Evolutionary conservation across 345 rosid species (phyloP).

Genomic region (Eucalyptus grandis): DNA sequence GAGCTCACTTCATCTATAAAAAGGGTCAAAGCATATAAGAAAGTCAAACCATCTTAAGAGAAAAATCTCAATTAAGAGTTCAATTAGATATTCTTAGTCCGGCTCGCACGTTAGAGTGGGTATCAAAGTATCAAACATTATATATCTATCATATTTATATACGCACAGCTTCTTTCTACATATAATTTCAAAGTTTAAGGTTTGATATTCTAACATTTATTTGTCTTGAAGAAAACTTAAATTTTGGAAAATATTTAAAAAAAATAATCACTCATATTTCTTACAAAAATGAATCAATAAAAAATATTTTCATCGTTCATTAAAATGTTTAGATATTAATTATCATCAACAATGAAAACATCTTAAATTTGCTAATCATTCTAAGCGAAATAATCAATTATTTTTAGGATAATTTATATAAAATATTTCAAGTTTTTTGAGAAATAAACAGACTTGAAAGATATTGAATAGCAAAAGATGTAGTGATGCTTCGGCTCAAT

Average conservation of each 20-base stretch:
- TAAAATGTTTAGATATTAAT: not conserved
- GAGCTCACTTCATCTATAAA: not conserved
- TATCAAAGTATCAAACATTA: not conserved
- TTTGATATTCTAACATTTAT: not conserved
- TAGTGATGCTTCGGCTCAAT: not conserved
- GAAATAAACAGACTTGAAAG: not conserved
- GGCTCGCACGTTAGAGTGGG: not conserved
- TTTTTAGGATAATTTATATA: not conserved
- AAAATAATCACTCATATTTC: not conserved
- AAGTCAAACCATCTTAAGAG: not conserved
- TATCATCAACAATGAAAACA: rapidly evolving
- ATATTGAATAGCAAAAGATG: not conserved
- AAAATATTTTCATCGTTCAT: not conserved
- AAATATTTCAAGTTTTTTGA: not conserved
- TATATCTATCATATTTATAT: rapidly evolving
- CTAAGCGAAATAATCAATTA: not conserved
- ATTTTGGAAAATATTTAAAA: rapidly evolving
- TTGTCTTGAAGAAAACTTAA: not conserved
- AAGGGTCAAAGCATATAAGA: not conserved
- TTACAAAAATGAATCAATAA: not conserved
- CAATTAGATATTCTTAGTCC: not conserved
- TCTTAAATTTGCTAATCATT: not conserved
- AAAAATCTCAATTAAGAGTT: not conserved
- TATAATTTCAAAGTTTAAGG: not conserved
- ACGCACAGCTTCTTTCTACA: not conserved